These are phyloP conservation scores for Leucaena leucocephala DNA, from an alignment of 306 rosid genomes.

Conservation along the genomic window DNA sequence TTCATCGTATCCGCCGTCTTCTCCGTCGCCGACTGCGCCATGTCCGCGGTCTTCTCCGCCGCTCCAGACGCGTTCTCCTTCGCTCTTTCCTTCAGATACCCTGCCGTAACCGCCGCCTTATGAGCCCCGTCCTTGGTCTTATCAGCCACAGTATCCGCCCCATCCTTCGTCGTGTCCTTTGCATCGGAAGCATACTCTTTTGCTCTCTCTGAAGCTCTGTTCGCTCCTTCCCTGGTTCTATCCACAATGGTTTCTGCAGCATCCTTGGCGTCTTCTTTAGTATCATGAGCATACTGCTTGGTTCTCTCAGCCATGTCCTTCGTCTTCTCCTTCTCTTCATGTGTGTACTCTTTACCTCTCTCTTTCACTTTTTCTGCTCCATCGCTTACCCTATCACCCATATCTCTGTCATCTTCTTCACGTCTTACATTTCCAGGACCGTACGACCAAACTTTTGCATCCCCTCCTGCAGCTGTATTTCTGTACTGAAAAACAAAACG, in stretches of 20 bases:
- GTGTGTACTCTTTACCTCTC: not conserved
- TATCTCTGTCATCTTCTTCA: conserved; percentile 27
- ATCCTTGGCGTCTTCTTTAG: conserved; percentile 31
- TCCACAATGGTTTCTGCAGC: not conserved
- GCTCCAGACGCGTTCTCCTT: not conserved
- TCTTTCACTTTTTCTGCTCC: conserved; percentile 11
- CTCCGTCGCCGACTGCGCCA: conserved; percentile 10
- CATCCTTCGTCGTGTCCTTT: conserved; percentile 19
- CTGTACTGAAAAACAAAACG: conserved; percentile 37
- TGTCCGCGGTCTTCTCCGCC: not conserved
- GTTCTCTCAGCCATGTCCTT: conserved; percentile 33
- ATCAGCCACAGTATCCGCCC: not conserved
- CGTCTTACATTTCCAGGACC: conserved; percentile 14
- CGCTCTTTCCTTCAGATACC: conserved; percentile 24
- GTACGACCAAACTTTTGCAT: conserved; percentile 33
- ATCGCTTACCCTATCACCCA: conserved; percentile 27
- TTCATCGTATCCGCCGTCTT: conserved; percentile 24
- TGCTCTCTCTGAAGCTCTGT: not conserved
- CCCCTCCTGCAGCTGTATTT: conserved; percentile 30
- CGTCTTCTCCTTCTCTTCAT: conserved; percentile 24
- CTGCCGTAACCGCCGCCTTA: not conserved
- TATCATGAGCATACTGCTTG: conserved; percentile 29
- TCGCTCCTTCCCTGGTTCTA: conserved; percentile 3
- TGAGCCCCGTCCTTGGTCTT: conserved; percentile 27
- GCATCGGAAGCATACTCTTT: not conserved